A percentile compares a stretch with the other conserved stretches of the same genome.
phyloP scores from a whole-genome alignment of 1,284 basidiomycete species.

The Microbotryum violaceum region DNA sequence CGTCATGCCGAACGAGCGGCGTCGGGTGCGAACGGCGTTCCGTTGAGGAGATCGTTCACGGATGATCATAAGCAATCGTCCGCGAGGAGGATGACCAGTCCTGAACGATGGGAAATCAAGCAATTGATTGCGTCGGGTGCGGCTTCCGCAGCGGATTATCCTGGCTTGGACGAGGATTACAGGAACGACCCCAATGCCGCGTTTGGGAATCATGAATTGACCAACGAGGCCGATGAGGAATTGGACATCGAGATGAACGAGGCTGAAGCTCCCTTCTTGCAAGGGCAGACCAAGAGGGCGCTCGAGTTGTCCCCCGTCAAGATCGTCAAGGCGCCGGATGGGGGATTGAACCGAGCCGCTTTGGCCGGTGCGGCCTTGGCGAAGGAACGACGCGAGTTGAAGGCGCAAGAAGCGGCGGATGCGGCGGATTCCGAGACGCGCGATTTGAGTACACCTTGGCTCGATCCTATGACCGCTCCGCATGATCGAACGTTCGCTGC shows the following conservation, averaged over 20 bases:
- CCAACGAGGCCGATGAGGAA: constrained; percentile 80
- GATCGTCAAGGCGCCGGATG: constrained; percentile 59
- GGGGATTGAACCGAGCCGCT: constrained; percentile 78
- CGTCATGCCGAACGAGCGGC: constrained; percentile 53
- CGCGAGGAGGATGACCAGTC: constrained; percentile 86
- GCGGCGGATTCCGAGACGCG: constrained; percentile 85
- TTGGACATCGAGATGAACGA: constrained; percentile 95
- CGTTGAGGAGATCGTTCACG: constrained; percentile 46
- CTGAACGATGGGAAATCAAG: constrained; percentile 98
- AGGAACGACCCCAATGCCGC: constrained; percentile 50
- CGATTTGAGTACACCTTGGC: constrained; percentile 91
- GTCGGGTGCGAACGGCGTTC: constrained; percentile 46
- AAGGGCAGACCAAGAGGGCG: constrained; percentile 90
- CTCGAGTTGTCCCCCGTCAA: constrained; percentile 95
- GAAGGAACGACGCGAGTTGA: constrained; percentile 87
- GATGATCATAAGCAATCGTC: constrained; percentile 46
- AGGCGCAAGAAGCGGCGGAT: constrained; percentile 91
- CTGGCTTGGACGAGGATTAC: constrained; percentile 89
- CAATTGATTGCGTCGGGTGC: constrained; percentile 95
- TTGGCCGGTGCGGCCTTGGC: constrained; percentile 85
- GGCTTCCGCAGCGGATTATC: constrained; percentile 87
- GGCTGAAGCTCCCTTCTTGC: constrained; percentile 91
- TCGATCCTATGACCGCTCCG: constrained; percentile 93
- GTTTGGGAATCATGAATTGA: constrained; percentile 42
- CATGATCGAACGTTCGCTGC: constrained; percentile 85